Evolutionary conservation across 441 rosid species (phyloP).

Genomic region (Breynia disticha): DNA sequence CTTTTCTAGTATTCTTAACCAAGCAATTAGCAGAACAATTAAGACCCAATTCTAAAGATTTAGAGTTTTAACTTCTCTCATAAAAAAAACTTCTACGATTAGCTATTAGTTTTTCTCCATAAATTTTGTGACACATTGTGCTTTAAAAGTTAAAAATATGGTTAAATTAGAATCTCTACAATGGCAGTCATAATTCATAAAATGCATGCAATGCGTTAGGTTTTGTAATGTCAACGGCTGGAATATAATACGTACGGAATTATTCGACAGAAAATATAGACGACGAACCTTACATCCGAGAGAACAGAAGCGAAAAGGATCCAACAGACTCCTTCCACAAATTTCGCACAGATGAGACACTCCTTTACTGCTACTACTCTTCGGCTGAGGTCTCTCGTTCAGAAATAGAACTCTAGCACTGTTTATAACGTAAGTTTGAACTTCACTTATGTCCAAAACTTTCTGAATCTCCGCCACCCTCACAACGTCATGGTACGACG

Average conservation of each 20-base stretch:
- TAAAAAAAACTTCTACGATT: no score
- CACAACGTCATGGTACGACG: constrained; percentile 82
- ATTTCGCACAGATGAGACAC: constrained; percentile 52
- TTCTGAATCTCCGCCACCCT: constrained; percentile 64
- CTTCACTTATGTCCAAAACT: constrained; percentile 54
- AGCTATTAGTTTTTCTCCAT: no score
- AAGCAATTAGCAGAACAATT: no score
- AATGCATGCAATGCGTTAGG: no score
- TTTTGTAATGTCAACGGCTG: background rate
- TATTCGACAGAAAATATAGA: background rate
- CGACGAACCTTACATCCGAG: constrained; percentile 66
- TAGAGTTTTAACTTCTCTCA: no score
- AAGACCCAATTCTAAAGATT: no score
- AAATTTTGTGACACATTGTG: no score
- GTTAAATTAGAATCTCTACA: no score
- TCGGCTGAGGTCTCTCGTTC: constrained; percentile 76
- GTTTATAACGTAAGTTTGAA: constrained; percentile 46
- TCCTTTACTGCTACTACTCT: constrained; percentile 26
- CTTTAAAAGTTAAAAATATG: no score
- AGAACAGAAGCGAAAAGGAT: constrained; percentile 82
- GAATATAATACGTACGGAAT: background rate
- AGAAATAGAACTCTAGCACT: constrained; percentile 44
- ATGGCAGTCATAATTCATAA: no score
- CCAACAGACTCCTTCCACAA: constrained; percentile 65
- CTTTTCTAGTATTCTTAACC: no score